phyloP scores from a whole-genome alignment of 2,329 filamentous ascomycete species.

The Trichoderma pleuroti region DNA sequence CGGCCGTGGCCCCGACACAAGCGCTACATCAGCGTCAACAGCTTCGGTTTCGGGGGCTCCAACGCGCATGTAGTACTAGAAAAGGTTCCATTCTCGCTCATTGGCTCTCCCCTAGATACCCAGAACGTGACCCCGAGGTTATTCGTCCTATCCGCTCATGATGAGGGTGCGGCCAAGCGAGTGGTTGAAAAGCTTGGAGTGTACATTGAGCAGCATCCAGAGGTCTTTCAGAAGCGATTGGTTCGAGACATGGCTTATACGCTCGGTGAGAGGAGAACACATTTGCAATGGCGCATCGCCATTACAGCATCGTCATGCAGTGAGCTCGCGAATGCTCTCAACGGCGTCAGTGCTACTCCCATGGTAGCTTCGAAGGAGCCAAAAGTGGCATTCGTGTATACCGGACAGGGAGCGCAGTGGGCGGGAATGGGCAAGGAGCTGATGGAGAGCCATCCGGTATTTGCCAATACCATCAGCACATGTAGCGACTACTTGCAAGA shows the following conservation, averaged over 20 bases:
- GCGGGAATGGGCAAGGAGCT: conserved; percentile 38
- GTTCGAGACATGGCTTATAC: conserved; percentile 49
- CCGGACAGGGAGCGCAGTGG: conserved; percentile 41
- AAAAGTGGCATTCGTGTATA: conserved; percentile 36
- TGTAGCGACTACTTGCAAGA: conserved; percentile 33
- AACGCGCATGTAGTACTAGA: conserved; percentile 44
- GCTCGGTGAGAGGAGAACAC: conserved; percentile 42
- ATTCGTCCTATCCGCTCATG: conserved; percentile 42
- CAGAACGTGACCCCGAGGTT: conserved; percentile 31
- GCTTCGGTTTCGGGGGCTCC: conserved; percentile 46
- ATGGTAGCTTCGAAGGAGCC: conserved; percentile 21
- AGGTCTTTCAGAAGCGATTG: conserved; percentile 41
- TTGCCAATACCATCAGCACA: conserved; percentile 31
- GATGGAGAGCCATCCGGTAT: conserved; percentile 34
- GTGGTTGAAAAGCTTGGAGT: conserved; percentile 34
- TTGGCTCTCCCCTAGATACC: conserved; percentile 18
- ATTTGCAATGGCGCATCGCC: conserved; percentile 43
- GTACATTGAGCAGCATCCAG: conserved; percentile 41
- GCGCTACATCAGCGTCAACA: conserved; percentile 49
- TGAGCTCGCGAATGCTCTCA: conserved; percentile 44
- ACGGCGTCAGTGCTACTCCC: conserved; percentile 28
- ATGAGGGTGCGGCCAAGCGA: conserved; percentile 33
- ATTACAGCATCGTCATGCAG: conserved; percentile 43
- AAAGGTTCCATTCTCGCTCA: conserved; percentile 7
- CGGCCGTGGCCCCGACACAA: conserved; percentile 47